Evolutionary conservation across 2,329 filamentous ascomycete species (phyloP), one percentile per base, ranked within the genome.

Genomic region (Aspergillus awamori): DNA sequence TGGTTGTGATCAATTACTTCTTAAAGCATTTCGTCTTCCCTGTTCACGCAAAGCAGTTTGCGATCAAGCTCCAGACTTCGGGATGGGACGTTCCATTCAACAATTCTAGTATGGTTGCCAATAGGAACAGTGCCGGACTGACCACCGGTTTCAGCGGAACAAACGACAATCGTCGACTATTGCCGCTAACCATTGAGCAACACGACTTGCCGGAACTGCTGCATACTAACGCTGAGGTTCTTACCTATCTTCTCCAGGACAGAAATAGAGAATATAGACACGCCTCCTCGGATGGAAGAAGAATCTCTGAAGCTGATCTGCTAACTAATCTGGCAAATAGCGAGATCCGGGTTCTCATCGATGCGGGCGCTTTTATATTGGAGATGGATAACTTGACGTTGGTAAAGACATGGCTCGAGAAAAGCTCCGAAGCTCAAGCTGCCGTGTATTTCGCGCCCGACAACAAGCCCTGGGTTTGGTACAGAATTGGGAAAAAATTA

Each of bases 81-180:
- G 87, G 86, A 0, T 92, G 88, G 88, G 88, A 91, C 64, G 76
- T 91, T 1, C 86, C 87, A 0, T 69, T 78, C 26, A 61, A 15
- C 2, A 33, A 54, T 7, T 39, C 43, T 22, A 5, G 7, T 8
- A 17, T 20, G 11, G 15, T 5, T 13, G 33, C 39, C 8, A 58
- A 28, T 15, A 49, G 26, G 39, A 57, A 33, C 17, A 61, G 43
- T 68, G 75, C 2, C 62, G 61, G 60, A n/a, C 13, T 82, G 1
- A 89, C 87, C 0, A 90, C 88, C 0, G 89, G 89, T 0, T 92
- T 93, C 69, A 89, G 86, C 7, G 89, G 89, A 0, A 92, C 89
- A 0, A 91, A 90, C 48, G 89, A 92, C 68, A 86, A 84, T 20
- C 79, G 82, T 39, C 76, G 74, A 0, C 78, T 89, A 36, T 73